Evolutionary conservation across 495 filamentous ascomycete species (phyloP), one percentile per base, ranked within the genome.

Genomic region (Penicillium dipodomyicola): DNA sequence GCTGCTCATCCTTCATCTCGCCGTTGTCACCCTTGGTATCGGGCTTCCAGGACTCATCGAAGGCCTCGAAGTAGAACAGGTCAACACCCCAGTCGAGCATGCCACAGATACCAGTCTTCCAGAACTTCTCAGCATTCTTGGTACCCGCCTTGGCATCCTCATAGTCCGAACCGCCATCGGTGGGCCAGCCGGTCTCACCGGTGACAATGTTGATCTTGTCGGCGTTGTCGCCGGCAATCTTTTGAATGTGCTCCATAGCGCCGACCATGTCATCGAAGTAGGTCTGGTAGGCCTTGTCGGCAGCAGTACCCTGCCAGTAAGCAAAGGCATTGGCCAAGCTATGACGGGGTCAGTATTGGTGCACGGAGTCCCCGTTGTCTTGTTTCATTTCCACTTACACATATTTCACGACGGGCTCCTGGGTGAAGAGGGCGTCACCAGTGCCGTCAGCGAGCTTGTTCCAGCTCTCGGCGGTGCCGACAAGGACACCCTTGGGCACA

Each of bases 61-160:
- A 91, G 44, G 89, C 89, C 80, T 92, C 89, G 63, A 92, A 92
- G 71, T 84, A 88, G 77, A 92, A 93, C 56, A 88, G 83, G 67
- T 90, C 87, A 43, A 88, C 74, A 57, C 86, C 85, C 86, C 86
- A 90, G 59, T 76, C 81, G 30, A 90, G 73, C 69, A 89, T 82
- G 49, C 80, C 81, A 68, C 89, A 93, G 59, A 93, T 81, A 64
- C 81, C 84, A 23, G 82, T 69, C 67, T 82, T 77, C 76, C 77
- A 93, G 79, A 84, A 92, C 25, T 64, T 69, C 52, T 76, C 64
- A 10, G 87, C 88, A 64, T 85, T 82, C 22, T 76, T 54, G 25
- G 82, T 80, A 47, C 83, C 79, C 15, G 88, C 88, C 47, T 78
- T 72, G 29, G 89, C 87, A 39, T 71, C 72, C 51, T 80, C 82